Evolutionary conservation across 202 grass and related monocot genomes (phyloP), one percentile per base, ranked within the genome.

Genomic region (Elaeis oleifera): DNA sequence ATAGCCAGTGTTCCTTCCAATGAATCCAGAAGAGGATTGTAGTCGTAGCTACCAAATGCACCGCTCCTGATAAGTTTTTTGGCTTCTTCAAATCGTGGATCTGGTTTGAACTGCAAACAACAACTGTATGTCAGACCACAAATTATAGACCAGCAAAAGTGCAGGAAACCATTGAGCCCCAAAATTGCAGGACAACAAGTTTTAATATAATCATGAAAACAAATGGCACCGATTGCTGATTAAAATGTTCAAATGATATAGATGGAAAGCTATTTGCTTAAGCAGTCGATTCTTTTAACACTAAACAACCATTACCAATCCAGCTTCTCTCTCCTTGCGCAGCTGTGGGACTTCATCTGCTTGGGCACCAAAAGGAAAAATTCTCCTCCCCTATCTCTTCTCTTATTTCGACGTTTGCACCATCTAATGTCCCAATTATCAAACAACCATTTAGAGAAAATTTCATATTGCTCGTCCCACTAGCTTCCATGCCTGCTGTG

Each of bases 401-500:
- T 74, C 94, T 89, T 51, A 99, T 99, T 74, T 99, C 94, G 60
- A 99, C 94, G 82, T 99, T 99, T 67, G 88, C 94, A 29, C 94
- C 88, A 71, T 99, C 94, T 48, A 99, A 80, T 36, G 88, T 99
- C 39, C 94, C 94, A 73, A 99, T 99, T 63, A 99, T 94, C 71
- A 99, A 55, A 0, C 94, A 94, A 58, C 94, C 94, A 71, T 99
- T 99, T 44, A 99, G 63, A 70, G 94, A 85, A 49, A 99, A 99
- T 69, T 99, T 99, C 94, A 99, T 99, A 64, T 99, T 99, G 70
- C 94, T 99, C n/a, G 94, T 94, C 52, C 94, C 94, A 71, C 94
- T 99, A 69, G 88, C 94, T 70, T 99, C 94, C 94, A 99, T 94
- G 73, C 94, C 94, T 78, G 94, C 94, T 36, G 94, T 99, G 78